Evolutionary conservation across 495 filamentous ascomycete species (phyloP).

Genomic region (Xylaria acuta): DNA sequence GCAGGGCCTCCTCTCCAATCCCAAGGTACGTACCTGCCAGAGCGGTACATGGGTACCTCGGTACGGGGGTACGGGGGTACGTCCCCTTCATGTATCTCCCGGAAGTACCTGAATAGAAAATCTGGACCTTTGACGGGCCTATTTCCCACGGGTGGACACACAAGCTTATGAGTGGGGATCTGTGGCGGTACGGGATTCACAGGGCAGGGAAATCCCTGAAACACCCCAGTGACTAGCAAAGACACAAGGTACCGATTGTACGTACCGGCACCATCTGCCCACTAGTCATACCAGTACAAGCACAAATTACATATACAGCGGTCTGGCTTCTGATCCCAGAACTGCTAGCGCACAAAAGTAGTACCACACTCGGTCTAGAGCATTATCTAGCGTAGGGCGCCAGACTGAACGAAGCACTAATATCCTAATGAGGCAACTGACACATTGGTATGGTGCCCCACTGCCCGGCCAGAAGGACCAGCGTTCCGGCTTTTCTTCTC

Average conservation of each 20-base stretch:
- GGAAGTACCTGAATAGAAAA: conserved; percentile 20
- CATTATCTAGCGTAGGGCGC: conserved; percentile 18
- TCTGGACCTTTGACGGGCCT: conserved; percentile 24
- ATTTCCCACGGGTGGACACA: conserved; percentile 18
- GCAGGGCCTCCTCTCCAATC: conserved; percentile 32
- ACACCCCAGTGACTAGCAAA: conserved; percentile 2
- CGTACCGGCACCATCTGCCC: conserved; percentile 27
- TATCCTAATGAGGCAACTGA: conserved; percentile 42
- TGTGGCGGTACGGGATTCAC: conserved; percentile 23
- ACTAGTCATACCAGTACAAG: conserved; percentile 24
- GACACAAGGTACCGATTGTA: conserved; percentile 4
- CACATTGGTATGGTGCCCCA: conserved; percentile 23
- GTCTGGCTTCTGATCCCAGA: conserved; percentile 12
- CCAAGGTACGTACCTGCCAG: conserved; percentile 31
- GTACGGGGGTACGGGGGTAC: conserved; percentile 21
- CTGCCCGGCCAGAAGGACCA: conserved; percentile 40
- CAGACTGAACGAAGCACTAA: conserved; percentile 33
- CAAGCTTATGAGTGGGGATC: conserved; percentile 20
- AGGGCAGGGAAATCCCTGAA: conserved; percentile 25
- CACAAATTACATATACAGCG: conserved; percentile 23
- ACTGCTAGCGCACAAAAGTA: conserved; percentile 7
- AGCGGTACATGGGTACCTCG: conserved; percentile 24
- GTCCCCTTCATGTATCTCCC: conserved; percentile 20
- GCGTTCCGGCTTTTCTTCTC: conserved; percentile 36
- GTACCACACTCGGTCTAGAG: conserved; percentile 26